phyloP scores from a whole-genome alignment of 202 grass and related monocot genomes.

The Zizania palustris region DNA sequence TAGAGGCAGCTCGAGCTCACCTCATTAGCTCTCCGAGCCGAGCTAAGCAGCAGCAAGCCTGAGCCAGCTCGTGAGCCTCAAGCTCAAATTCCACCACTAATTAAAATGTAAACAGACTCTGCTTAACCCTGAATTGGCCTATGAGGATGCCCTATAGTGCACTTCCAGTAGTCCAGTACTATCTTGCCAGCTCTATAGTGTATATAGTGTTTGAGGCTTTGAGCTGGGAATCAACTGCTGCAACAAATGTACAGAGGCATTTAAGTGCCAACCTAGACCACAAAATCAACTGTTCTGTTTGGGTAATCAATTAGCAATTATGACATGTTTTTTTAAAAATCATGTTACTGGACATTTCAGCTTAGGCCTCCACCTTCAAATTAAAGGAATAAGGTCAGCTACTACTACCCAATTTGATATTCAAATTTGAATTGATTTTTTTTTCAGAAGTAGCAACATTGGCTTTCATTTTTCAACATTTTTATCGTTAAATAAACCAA shows the following conservation, averaged over 20 bases:
- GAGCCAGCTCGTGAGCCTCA: too few relatives aligned
- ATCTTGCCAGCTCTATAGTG: background rate
- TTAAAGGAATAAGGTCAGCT: slow-evolving; percentile 7
- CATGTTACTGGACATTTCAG: background rate
- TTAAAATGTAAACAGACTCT: too few relatives aligned
- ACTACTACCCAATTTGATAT: slow-evolving; percentile 7
- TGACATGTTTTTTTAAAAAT: background rate
- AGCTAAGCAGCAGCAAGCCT: too few relatives aligned
- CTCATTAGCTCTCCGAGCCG: too few relatives aligned
- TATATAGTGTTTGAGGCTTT: background rate
- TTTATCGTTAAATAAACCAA: slow-evolving; percentile 5
- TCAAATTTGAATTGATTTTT: background rate
- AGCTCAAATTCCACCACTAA: too few relatives aligned
- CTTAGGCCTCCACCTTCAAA: background rate
- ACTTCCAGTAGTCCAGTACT: background rate
- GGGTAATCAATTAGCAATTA: background rate
- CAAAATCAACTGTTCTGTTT: background rate
- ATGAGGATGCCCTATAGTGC: background rate
- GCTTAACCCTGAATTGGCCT: too few relatives aligned
- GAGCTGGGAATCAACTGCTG: background rate
- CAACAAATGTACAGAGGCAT: background rate
- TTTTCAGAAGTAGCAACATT: background rate
- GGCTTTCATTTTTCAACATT: slow-evolving; percentile 18
- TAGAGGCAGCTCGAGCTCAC: too few relatives aligned
- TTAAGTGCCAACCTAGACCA: background rate